Percentiles rank a stretch among this genome's conserved stretches.
Conservation (phyloP, 78 protist genomes). For the Monosiga brevicollis region DNA sequence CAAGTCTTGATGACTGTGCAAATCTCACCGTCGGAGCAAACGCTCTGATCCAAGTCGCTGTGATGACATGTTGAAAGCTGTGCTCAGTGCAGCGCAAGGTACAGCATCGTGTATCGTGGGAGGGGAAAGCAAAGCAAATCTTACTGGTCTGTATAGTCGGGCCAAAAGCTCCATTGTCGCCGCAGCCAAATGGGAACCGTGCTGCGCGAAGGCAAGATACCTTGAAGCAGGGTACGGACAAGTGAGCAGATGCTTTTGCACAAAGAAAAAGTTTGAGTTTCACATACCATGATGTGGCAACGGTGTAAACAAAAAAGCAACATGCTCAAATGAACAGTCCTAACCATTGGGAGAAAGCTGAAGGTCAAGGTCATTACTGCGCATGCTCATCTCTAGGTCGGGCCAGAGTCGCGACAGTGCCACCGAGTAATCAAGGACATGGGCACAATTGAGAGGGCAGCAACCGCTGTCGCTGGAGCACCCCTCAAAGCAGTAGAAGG, state of each 20-base stretch:
- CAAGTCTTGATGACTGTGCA: slow-evolving; percentile 5
- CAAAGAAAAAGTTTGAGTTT: no score
- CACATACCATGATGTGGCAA: no score
- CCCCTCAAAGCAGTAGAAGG: neutral
- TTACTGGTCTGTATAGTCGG: neutral
- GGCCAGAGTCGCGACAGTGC: neutral
- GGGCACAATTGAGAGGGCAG: slow-evolving; percentile 9
- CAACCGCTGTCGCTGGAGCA: slow-evolving; percentile 1
- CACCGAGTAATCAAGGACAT: neutral
- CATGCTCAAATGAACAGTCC: no score
- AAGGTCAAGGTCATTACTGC: neutral
- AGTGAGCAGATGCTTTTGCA: no score
- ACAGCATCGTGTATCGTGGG: no score
- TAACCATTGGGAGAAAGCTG: neutral
- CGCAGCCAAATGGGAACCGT: neutral
- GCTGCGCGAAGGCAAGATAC: neutral
- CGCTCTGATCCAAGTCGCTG: neutral
- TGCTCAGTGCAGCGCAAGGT: no score
- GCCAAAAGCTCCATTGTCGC: neutral
- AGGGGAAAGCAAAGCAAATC: no score
- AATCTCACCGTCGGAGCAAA: neutral
- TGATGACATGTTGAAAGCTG: no score
- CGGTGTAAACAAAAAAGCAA: no score
- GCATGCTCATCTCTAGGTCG: neutral
- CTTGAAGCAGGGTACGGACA: no score